These are phyloP conservation scores for Pyricularia grisea DNA, from an alignment of 2,329 filamentous ascomycete species.

Conservation along the genomic window DNA sequence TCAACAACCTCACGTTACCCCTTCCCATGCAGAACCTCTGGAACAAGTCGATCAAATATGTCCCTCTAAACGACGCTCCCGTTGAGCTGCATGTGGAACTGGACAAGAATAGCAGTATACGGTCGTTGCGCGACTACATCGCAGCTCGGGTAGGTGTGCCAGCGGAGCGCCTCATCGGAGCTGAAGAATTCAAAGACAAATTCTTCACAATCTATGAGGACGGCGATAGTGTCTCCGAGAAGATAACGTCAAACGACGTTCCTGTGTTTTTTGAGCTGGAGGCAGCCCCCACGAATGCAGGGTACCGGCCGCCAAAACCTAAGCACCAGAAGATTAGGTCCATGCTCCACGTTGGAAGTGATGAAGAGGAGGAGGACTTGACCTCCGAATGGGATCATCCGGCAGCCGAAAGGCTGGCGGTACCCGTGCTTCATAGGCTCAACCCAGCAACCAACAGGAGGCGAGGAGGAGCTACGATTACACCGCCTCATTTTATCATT, in stretches of 20 bases:
- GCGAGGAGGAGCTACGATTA: constrained; percentile 14
- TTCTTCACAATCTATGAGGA: constrained; percentile 86
- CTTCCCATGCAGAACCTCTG: constrained; percentile 81
- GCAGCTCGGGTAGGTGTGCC: constrained; percentile 59
- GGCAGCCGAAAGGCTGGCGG: constrained; percentile 55
- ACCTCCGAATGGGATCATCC: constrained; percentile 45
- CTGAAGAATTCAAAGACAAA: constrained; percentile 72
- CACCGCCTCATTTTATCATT: constrained; percentile 61
- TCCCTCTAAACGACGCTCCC: constrained; percentile 63
- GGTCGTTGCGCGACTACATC: constrained; percentile 58
- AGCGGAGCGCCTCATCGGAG: constrained; percentile 59
- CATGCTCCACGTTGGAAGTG: constrained; percentile 38
- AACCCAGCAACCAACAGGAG: constrained; percentile 13
- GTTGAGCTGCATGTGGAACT: constrained; percentile 70
- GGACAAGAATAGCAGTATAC: constrained; percentile 64
- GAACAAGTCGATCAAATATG: constrained; percentile 65
- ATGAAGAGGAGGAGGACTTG: constrained; percentile 28
- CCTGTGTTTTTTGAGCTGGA: constrained; percentile 72
- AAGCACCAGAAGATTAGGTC: constrained; percentile 32
- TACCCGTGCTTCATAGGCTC: constrained; percentile 60
- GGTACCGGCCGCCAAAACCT: constrained; percentile 37
- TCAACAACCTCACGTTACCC: constrained; percentile 87
- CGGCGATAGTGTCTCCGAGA: constrained; percentile 55
- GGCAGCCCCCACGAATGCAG: constrained; percentile 67
- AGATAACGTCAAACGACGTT: constrained; percentile 57